A percentile compares a stretch with the other conserved stretches of the same genome.
Evolutionary conservation across 371 early-diverging fungal genomes (phyloP).

Genomic region (Umbelopsis sp.): DNA sequence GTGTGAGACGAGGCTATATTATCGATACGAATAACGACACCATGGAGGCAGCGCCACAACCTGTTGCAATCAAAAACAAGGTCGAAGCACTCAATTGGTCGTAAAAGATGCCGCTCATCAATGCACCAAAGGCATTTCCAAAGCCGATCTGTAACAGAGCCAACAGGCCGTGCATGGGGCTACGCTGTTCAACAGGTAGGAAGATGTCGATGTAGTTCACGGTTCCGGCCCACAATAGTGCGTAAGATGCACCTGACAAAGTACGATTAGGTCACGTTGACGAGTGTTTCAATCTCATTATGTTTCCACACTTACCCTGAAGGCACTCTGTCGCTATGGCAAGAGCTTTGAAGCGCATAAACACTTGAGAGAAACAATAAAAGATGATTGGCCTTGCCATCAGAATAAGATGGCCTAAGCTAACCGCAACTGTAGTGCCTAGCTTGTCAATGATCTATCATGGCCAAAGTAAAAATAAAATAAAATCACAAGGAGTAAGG

Average conservation of each 20-base stretch:
- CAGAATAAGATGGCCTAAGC: background rate
- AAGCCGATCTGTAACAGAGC: constrained; percentile 7
- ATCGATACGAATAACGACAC: background rate
- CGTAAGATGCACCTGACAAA: constrained; percentile 1
- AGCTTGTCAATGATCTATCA: background rate
- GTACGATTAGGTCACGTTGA: no score
- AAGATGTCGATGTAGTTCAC: background rate
- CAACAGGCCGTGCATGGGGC: constrained; percentile 7
- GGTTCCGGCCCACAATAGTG: background rate
- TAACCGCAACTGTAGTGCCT: background rate
- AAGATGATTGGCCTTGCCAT: constrained; percentile 4
- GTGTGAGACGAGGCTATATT: background rate
- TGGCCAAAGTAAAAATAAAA: no score
- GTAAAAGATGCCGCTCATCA: background rate
- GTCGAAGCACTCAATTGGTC: background rate
- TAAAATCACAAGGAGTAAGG: background rate
- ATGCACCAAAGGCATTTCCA: background rate
- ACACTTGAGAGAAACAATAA: background rate
- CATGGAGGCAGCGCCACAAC: background rate
- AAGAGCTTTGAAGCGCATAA: background rate
- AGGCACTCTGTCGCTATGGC: constrained; percentile 9
- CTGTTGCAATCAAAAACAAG: background rate
- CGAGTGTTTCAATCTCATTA: background rate
- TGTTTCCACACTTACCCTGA: background rate
- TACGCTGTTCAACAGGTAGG: background rate